phyloP scores from a whole-genome alignment of 345 rosid genomes.

The Camelina hispida region DNA sequence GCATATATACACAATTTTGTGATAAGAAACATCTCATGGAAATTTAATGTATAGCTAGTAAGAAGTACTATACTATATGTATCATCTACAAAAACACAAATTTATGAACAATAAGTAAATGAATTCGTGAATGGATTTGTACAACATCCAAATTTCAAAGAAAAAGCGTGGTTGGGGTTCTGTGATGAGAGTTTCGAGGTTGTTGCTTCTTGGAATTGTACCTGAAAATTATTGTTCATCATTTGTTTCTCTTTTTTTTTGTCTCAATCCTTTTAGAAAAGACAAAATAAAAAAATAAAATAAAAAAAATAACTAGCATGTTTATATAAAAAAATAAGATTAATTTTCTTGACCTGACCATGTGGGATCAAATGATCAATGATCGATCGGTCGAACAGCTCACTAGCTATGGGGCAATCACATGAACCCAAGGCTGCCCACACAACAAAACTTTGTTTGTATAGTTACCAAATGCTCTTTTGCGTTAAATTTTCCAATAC shows the following conservation, averaged over 20 bases:
- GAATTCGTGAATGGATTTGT: neutral
- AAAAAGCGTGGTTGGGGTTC: neutral
- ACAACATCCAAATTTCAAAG: neutral
- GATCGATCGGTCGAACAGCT: conserved; percentile 1
- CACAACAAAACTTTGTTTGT: too few relatives aligned
- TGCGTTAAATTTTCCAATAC: neutral
- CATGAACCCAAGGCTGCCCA: conserved; percentile 2
- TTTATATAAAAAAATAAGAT: neutral
- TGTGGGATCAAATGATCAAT: conserved; percentile 2
- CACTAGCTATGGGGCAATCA: neutral
- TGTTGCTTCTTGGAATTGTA: neutral
- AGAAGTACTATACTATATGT: neutral
- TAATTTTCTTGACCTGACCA: neutral
- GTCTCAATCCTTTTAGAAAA: neutral
- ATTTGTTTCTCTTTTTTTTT: neutral
- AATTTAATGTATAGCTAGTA: neutral
- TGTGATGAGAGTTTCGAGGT: neutral
- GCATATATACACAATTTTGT: neutral
- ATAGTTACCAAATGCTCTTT: neutral
- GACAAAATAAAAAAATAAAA: neutral
- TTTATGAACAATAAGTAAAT: neutral
- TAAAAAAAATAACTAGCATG: neutral
- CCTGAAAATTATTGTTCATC: neutral
- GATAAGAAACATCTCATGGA: neutral
- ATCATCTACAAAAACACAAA: too few relatives aligned